Percentiles rank a stretch among this genome's conserved stretches.
Conservation (phyloP, 2,329 filamentous ascomycete species). For the Dothiorella sarmentorum region DNA sequence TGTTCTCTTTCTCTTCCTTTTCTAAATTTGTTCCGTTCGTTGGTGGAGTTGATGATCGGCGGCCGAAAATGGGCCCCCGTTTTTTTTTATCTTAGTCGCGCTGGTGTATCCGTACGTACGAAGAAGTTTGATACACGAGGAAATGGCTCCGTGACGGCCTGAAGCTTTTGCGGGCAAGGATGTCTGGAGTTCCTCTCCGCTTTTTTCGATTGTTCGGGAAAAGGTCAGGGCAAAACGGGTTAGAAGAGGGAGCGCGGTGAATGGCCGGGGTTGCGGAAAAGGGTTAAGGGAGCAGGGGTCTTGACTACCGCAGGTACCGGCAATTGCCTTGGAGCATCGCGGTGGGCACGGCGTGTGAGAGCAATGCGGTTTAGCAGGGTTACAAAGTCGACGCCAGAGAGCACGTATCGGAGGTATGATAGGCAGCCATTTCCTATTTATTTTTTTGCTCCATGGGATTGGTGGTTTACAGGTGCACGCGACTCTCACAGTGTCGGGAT, state of each 20-base stretch:
- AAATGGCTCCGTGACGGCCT: conserved; percentile 1
- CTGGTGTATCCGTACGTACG: too few relatives aligned
- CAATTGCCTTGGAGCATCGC: not conserved
- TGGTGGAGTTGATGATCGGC: not conserved
- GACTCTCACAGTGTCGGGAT: not conserved
- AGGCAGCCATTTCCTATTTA: not conserved
- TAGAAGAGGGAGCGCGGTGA: not conserved
- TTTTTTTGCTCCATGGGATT: not conserved
- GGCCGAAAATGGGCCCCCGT: conserved; percentile 5
- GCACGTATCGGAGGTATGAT: not conserved
- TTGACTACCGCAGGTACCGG: conserved; percentile 7
- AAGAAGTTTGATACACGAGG: conserved; percentile 14
- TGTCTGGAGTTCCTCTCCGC: conserved; percentile 1
- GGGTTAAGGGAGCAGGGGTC: not conserved
- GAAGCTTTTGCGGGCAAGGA: not conserved
- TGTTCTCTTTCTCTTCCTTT: not conserved
- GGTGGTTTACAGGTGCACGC: not conserved
- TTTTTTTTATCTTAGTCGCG: too few relatives aligned
- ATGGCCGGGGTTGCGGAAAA: not conserved
- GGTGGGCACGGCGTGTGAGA: not conserved
- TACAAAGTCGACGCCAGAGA: not conserved
- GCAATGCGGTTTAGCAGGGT: conserved; percentile 8
- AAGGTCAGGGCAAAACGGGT: not conserved
- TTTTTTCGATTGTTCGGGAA: not conserved
- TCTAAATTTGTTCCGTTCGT: not conserved